These are phyloP conservation scores for Cadophora luteo-olivacea DNA, from an alignment of 2,329 filamentous ascomycete genomes.

Conservation along the genomic window DNA sequence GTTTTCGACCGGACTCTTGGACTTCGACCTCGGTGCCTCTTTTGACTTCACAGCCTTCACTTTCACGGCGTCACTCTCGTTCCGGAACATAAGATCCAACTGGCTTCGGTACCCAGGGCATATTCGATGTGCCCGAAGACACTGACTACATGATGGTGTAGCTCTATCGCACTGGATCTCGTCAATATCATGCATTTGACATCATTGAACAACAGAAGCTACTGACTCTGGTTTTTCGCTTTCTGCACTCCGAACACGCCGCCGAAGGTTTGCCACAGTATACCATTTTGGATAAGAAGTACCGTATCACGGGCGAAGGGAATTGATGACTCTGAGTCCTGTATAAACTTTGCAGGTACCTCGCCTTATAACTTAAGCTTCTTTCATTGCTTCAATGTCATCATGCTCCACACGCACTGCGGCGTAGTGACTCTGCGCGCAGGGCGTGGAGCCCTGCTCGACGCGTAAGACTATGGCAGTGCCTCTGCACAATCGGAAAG, in stretches of 20 bases:
- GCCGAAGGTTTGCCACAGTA: constrained; percentile 35
- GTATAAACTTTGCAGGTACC: background rate
- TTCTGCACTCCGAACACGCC: constrained; percentile 29
- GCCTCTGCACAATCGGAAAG: background rate
- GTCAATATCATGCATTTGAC: constrained; percentile 7
- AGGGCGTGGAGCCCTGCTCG: background rate
- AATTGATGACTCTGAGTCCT: background rate
- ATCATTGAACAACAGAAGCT: background rate
- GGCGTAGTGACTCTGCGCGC: background rate
- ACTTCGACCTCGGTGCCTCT: constrained; percentile 18
- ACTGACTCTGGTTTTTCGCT: constrained; percentile 34
- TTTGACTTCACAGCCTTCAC: constrained; percentile 47
- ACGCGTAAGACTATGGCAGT: background rate
- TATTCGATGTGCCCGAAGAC: constrained; percentile 56
- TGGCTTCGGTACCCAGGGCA: constrained; percentile 63
- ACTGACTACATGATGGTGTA: constrained; percentile 59
- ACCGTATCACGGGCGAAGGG: too few relatives aligned
- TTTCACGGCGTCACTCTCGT: constrained; percentile 62
- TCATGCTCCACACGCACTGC: background rate
- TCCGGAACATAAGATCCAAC: constrained; percentile 63
- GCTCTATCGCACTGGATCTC: constrained; percentile 53
- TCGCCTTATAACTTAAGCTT: background rate
- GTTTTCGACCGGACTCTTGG: constrained; percentile 1
- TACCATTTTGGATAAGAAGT: constrained; percentile 25
- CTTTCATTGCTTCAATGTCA: background rate